Conservation (phyloP, 139 green algal species). For the Eudorina sp. region DNA sequence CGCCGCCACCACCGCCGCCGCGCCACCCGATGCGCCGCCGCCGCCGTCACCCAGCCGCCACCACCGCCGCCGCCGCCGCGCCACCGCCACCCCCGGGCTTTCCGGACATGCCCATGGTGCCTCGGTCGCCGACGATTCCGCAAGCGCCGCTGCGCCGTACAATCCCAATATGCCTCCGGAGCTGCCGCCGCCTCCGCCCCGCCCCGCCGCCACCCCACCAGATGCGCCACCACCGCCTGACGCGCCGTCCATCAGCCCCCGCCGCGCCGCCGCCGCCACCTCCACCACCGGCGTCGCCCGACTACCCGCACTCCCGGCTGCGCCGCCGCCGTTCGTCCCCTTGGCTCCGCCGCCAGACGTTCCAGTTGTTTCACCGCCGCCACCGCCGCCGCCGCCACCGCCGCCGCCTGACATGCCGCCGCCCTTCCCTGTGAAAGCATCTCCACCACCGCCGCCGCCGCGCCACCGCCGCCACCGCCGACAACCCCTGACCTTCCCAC, state of each 20-base stretch:
- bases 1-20: not conserved
- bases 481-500: not conserved
- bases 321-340: not conserved
- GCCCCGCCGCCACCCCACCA: not conserved
- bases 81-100: not conserved
- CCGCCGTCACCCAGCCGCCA: not conserved
- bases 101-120: not conserved
- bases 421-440: too few relatives aligned
- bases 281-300: not conserved
- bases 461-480: not conserved
- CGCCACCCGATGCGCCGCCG: not conserved
- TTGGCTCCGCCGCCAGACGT: not conserved
- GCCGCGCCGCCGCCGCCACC: not conserved
- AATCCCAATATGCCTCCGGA: not conserved
- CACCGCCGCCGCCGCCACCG: conserved; percentile 3
- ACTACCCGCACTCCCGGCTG: not conserved
- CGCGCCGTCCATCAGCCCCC: too few relatives aligned
- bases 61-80: not conserved
- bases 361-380: not conserved
- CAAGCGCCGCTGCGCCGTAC: conserved; percentile 7
- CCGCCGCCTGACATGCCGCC: not conserved
- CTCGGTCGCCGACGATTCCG: not conserved
- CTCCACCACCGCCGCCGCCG: not conserved
- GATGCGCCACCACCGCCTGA: not conserved
- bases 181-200: not conserved